Base-by-base conservation (phyloP, 441 rosid genomes). In the Mallotus repandus region DNA sequence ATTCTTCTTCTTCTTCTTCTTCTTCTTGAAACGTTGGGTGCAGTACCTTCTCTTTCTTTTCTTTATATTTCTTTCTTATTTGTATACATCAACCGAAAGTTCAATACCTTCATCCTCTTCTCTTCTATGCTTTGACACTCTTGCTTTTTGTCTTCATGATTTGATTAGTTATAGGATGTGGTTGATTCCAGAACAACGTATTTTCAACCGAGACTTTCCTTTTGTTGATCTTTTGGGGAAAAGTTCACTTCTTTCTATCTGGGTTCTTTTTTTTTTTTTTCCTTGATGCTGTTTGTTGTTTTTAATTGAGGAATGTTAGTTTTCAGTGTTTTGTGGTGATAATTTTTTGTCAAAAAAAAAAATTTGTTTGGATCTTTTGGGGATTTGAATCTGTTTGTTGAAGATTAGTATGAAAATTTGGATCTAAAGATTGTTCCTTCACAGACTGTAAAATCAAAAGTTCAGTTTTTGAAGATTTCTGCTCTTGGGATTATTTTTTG, bases 401-500 rank as follows among this genome's bases (percentile, higher is more conserved):
- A 69, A 15, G 57, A 73, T 74, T 68, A 68, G 45, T 61, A 64
- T 74, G 80, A 72, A 58, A 64, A 48, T 65, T 73, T 77, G 80
- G n/a, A n/a, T n/a, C n/a, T 86, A 61, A 84, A 84, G 78, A 73
- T 90, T 68, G 87, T 82, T 38, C 89, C 93, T 4, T 69, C 82
- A 45, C 96, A 90, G 66, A 70, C 78, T 5, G 52, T 88, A 13
- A 81, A 80, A 65, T 88, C 93, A 29, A 74, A 70, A 14, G 21
- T 66, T 58, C 96, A 88, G 79, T 75, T 90, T 41, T 35, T 87
- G 21, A 90, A 87, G 86, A 90, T 88, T 57, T 78, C 87, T 21
- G 86, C 90, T 2, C 82, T 90, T 46, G 86, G 89, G 15, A 52
- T 88, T 35, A 77, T 88, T 5, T 90, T 88, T 75, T 90, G 91